Evolutionary conservation across 352 stramenopile species (phyloP), one percentile per base, ranked within the genome.

Genomic region (Aphanomyces stellatus): DNA sequence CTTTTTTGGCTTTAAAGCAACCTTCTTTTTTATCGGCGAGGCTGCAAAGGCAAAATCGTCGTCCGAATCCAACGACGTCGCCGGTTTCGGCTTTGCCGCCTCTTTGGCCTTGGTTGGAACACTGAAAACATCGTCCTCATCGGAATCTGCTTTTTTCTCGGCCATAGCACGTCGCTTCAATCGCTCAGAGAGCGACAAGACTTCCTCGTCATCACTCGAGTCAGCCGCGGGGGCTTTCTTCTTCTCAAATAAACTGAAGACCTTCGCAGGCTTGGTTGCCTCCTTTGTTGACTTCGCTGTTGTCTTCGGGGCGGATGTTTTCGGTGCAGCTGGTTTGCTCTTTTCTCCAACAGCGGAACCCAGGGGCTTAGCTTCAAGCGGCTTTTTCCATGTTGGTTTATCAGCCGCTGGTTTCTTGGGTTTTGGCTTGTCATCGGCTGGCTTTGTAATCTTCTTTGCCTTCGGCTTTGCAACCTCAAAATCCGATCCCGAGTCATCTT

Each of bases 141-240:
- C 0, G 6, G 62, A 56, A 6, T 62, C 49, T 10, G 51, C 62
- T 6, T 69, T 53, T 40, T 62, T 69, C 11, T 57, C 49, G 13
- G 49, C 49, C 49, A 57, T 57, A 7, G 49, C 49, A 57, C 49
- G 62, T 8, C 62, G 30, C 62, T 85, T 79, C 56, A 93, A 72
- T 8, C 85, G 74, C 55, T 95, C 79, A 1, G 82, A 81, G 17
- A 93, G 63, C 2, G 85, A 92, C 22, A 93, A 72, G 11, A 90
- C 79, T 34, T 91, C 83, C 0, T 90, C 51, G 28, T 93, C 84
- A 25, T 84, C 78, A 31, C 49, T 57, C 7, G 49, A 57, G 30
- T 67, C 60, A 30, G 13, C 48, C 13, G 59, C 49, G 6, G 85
- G 80, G 68, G 35, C 43, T 61, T 34, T 25, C 57, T 61, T 67